Evolutionary conservation across 306 rosid species (phyloP).

Genomic region (Potentilla sterilis): DNA sequence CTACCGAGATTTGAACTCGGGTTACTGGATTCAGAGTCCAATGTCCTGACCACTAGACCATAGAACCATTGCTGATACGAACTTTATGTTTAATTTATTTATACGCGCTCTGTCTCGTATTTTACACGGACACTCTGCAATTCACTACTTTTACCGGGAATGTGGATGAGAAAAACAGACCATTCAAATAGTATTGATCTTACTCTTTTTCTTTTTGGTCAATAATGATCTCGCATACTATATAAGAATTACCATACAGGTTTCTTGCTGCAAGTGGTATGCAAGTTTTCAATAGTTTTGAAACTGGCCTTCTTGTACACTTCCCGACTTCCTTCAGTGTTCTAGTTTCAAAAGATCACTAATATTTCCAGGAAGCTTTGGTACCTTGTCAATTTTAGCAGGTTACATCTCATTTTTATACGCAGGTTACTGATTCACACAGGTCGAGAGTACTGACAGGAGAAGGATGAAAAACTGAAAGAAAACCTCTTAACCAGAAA

Average conservation of each 20-base stretch:
- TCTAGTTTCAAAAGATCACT: neutral
- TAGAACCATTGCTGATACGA: conserved; percentile 15
- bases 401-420: neutral
- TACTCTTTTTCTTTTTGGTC: too few species aligned
- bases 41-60: conserved; percentile 54
- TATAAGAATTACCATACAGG: neutral
- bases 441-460: neutral
- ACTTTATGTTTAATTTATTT: accelerated
- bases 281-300: neutral
- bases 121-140: too few species aligned
- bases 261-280: neutral
- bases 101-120: too few species aligned
- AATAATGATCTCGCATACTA: neutral
- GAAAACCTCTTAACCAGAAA: conserved; percentile 26
- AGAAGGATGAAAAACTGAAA: neutral
- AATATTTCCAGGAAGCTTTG: neutral
- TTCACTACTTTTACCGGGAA: neutral
- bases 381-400: neutral
- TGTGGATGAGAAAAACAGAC: too few species aligned
- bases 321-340: neutral
- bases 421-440: neutral
- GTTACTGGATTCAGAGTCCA: conserved; percentile 52
- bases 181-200: too few species aligned
- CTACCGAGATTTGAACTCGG: conserved; percentile 50
- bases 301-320: neutral